Base-by-base conservation (phyloP, 176 grass and related monocot genomes). In the Triticum dicoccoides region DNA sequence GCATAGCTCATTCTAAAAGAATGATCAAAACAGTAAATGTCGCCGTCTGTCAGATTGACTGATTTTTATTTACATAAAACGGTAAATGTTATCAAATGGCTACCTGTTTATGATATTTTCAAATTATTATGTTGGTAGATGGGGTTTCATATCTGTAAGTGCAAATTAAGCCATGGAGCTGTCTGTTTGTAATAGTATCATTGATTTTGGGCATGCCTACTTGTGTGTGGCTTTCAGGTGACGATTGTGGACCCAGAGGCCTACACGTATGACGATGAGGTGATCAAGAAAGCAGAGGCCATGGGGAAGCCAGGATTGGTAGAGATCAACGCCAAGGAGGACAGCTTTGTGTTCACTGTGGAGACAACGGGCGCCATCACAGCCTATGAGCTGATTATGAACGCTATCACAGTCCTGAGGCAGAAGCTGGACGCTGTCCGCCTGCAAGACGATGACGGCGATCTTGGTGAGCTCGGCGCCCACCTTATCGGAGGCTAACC, bases 341-440 rank as follows among this genome's bases (percentile, higher is more conserved):
- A 96, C 68, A 96, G 97, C 72, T 99, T 96, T 68, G 88, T 99
- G 21, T 99, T 99, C 90, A 99, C 97, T 0, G 92, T 99, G 15
- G 94, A 99, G 45, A 91, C 92, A 7, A 96, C 94, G 0, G 97
- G 92, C 8, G 97, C 97, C 11, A 70, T 99, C 61, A 94, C 93
- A 67, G 88, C 96, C 41, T 87, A 86, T 3, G 93, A 98, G 70
- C 56, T 98, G 88, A 91, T 98, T 38, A 84, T 92, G 38, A 96
- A 96, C 10, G 96, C 90, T 6, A 91, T 94, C 35, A 87, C 91
- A 0, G 85, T 96, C 69, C 56, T 96, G 66, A 85, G 85, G 89
- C 97, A 99, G 83, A 96, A 99, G 89, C 61, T 94, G 80, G 97
- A 96, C 52, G 92, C 92, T 25, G 96, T 94, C 62, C 90, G 94